These are phyloP conservation scores for Sambucus nigra DNA, from an alignment of 129 eudicot species.

Conservation along the genomic window DNA sequence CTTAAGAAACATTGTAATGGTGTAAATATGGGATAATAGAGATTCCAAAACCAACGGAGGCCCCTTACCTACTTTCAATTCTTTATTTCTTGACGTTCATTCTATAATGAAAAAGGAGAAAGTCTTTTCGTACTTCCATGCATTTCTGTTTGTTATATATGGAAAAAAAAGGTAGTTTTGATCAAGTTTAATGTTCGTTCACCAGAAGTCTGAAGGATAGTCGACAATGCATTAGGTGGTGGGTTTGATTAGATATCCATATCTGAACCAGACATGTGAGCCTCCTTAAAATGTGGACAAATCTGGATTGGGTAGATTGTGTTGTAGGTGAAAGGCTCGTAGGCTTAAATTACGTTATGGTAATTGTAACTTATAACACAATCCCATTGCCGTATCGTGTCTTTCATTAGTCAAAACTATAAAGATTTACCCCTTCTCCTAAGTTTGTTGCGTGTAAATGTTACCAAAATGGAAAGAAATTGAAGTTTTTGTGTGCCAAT, in stretches of 20 bases:
- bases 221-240: neutral
- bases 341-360: neutral
- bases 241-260: neutral
- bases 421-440: neutral
- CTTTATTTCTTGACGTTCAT: no score
- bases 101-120: no score
- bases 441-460: neutral
- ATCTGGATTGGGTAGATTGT: neutral
- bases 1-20: no score
- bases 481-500: no score
- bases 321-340: neutral
- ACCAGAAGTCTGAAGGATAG: neutral
- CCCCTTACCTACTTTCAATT: no score
- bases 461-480: neutral
- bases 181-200: no score
- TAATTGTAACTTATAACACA: neutral
- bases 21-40: no score
- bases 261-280: neutral
- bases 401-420: neutral
- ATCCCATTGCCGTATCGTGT: neutral
- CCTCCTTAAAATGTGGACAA: neutral
- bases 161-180: no score
- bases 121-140: no score
- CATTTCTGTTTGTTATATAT: no score
- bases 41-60: no score